Conservation (phyloP, 352 stramenopile species). For the Phytophthora crassamura region DNA sequence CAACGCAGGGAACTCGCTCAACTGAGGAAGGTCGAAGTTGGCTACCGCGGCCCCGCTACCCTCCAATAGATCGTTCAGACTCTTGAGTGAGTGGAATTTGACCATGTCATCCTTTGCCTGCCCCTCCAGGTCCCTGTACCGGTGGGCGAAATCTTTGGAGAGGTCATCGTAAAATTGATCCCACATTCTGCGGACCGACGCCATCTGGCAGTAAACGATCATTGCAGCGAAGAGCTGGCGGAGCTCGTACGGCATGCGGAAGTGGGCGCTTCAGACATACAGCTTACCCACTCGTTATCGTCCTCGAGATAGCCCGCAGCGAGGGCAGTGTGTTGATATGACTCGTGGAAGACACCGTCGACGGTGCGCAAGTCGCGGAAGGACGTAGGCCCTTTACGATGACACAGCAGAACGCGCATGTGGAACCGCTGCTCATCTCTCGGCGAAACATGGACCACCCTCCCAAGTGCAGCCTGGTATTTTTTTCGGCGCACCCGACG, state of each 20-base stretch:
- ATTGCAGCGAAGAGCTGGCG: slow-evolving; percentile 40
- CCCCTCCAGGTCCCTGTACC: background rate
- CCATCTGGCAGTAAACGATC: no score
- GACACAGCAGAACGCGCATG: slow-evolving; percentile 27
- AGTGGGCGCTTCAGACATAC: slow-evolving; percentile 30
- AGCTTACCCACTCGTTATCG: no score
- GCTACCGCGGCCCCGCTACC: no score
- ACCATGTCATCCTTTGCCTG: slow-evolving; percentile 2
- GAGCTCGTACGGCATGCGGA: slow-evolving; percentile 31
- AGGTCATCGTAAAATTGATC: slow-evolving; percentile 23
- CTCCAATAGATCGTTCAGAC: background rate
- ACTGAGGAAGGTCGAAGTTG: no score
- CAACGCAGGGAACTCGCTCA: no score
- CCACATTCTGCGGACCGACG: slow-evolving; percentile 19
- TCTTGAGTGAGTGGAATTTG: slow-evolving; percentile 25
- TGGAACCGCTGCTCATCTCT: no score
- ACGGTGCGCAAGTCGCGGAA: slow-evolving; percentile 34
- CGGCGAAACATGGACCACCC: no score
- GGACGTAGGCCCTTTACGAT: slow-evolving; percentile 26
- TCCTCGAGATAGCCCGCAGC: slow-evolving; percentile 28
- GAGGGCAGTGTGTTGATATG: slow-evolving; percentile 18
- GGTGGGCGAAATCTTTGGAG: slow-evolving; percentile 11
- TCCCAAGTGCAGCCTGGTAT: slow-evolving; percentile 13
- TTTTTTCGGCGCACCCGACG: slow-evolving; percentile 21
- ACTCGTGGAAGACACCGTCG: slow-evolving; percentile 3